Evolutionary conservation across 2,329 filamentous ascomycete species (phyloP), one percentile per base, ranked within the genome.

Genomic region (Aspergillus tanneri): DNA sequence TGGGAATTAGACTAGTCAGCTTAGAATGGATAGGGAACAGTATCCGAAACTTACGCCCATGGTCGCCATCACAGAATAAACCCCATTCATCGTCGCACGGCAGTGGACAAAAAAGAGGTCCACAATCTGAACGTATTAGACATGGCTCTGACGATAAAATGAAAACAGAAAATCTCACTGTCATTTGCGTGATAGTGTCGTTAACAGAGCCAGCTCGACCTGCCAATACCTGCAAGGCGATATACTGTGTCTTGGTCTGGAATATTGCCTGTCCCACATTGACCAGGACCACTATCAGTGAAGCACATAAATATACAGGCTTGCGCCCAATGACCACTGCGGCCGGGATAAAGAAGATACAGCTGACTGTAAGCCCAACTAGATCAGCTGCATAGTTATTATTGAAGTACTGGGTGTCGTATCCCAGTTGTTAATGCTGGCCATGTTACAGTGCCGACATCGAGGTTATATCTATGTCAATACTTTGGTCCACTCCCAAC

Each of bases 31-130:
- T 23, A 9, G 1, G 12, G 6, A 35, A 4, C 7, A 3, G 18
- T 12, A 9, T n/a, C 4, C 8, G 3, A 18, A 12, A n/a, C 44
- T 41, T 25, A 41, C 47, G 0, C 52, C 49, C 2, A 27, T 32
- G 10, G 19, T 43, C 1, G 48, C 44, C 40, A 42, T 43, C 5
- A 42, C 19, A 4, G 35, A 35, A n/a, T 55, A 55, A 11, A 53
- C 43, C 2, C 44, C 48, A 24, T 50, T 49, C 11, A 46, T 44
- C 0, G 45, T 46, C 2, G 44, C 50, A 5, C 48, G 50, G 19
- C 49, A 48, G n/a, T 53, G 53, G 2, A 51, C 45, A 23, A 53
- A 55, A 21, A 53, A 55, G 4, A 53, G 35, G 23, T 55, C 53
- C 2, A 43, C 36, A 39, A 55, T 49, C 47, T 50, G 8, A n/a